phyloP scores from a whole-genome alignment of 768 basidiomycete species.

The Clathrus columnatus region DNA sequence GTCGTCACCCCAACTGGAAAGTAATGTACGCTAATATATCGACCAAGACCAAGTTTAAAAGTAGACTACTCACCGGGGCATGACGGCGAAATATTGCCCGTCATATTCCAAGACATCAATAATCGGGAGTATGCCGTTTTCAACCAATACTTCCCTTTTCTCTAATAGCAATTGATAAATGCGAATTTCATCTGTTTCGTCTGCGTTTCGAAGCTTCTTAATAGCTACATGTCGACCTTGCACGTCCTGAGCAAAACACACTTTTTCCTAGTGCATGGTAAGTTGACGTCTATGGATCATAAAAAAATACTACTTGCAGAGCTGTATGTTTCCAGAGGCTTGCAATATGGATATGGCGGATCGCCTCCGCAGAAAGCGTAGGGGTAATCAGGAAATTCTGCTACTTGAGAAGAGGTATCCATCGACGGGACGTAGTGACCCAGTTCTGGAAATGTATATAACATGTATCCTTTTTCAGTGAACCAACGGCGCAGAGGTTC shows the following conservation, averaged over 20 bases:
- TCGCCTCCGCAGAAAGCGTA: neutral
- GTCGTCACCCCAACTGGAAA: conserved; percentile 3
- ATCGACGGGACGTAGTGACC: neutral
- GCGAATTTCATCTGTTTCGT: conserved; percentile 19
- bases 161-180: conserved; percentile 17
- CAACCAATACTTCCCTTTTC: neutral
- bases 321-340: neutral
- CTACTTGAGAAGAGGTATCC: neutral
- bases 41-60: neutral
- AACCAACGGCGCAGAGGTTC: neutral
- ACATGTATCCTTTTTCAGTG: neutral
- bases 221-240: conserved; percentile 20
- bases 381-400: neutral
- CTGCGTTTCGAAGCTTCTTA: conserved; percentile 17
- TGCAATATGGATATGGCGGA: neutral
- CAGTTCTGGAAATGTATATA: neutral
- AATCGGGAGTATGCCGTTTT: conserved; percentile 16
- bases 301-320: neutral
- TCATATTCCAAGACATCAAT: conserved; percentile 18
- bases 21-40: neutral
- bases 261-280: neutral
- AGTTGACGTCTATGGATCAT: neutral
- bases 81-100: conserved; percentile 22
- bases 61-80: conserved; percentile 19
- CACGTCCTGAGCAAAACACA: conserved; percentile 18